Conservation (phyloP, 1,139 yeast genomes). For the Magnusiomyces ingens region DNA sequence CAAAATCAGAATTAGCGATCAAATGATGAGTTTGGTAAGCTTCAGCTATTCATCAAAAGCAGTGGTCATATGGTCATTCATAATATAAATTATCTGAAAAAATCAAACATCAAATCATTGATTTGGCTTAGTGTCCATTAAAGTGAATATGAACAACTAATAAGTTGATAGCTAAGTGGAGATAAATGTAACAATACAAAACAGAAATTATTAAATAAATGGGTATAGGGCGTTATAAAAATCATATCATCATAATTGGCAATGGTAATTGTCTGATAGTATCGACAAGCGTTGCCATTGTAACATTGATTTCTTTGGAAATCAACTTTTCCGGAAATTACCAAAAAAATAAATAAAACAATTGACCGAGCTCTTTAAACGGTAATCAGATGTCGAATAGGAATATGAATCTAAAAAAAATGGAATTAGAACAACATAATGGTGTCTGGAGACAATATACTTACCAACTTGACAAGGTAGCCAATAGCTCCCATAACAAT, state of each 20-base stretch:
- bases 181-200: background rate
- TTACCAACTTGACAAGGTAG: conserved; percentile 75
- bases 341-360: background rate
- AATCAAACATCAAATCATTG: background rate
- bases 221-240: too few relatives aligned
- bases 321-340: too few relatives aligned
- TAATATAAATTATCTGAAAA: too few relatives aligned
- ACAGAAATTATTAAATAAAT: background rate
- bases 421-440: background rate
- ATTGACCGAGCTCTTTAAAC: conserved; percentile 46
- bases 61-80: too few relatives aligned
- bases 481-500: conserved; percentile 98
- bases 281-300: too few relatives aligned
- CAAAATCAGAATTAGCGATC: too few relatives aligned
- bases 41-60: too few relatives aligned
- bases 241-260: too few relatives aligned
- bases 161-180: background rate
- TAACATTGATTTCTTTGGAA: too few relatives aligned
- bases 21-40: too few relatives aligned
- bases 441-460: conserved; percentile 17
- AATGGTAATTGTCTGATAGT: too few relatives aligned
- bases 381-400: conserved; percentile 87
- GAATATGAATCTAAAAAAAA: conserved; percentile 60
- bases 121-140: background rate
- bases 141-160: background rate